These are phyloP conservation scores for Pinus tabuliformis DNA, from an alignment of 75 land plant species.

Conservation along the genomic window DNA sequence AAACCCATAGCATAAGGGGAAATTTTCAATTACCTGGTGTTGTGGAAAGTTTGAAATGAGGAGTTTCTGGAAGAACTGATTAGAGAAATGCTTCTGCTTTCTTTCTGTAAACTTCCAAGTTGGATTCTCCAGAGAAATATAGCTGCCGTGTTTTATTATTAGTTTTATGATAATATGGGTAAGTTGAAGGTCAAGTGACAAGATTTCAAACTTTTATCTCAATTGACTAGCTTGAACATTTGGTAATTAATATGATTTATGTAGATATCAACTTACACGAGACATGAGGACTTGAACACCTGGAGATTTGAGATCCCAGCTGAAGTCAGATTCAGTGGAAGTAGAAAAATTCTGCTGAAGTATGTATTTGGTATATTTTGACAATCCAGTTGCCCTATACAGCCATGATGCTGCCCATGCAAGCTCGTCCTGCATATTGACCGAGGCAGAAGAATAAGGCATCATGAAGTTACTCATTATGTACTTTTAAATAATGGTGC, in stretches of 20 bases:
- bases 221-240: too few relatives aligned
- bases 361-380: conserved; percentile 39
- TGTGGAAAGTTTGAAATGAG: conserved; percentile 28
- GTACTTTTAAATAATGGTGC: neutral
- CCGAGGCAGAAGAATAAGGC: neutral
- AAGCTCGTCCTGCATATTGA: conserved; percentile 85
- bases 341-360: conserved; percentile 29
- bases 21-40: conserved; percentile 64
- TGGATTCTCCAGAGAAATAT: conserved; percentile 49
- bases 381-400: conserved; percentile 46
- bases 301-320: conserved; percentile 77
- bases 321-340: conserved; percentile 49
- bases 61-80: conserved; percentile 69
- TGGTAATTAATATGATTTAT: neutral
- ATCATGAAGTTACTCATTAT: neutral
- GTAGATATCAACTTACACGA: conserved; percentile 18
- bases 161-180: too few relatives aligned
- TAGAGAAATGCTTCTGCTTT: conserved; percentile 78
- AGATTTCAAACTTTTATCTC: too few relatives aligned
- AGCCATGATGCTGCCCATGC: conserved; percentile 92
- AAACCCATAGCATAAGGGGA: too few relatives aligned
- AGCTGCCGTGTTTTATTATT: conserved; percentile 31
- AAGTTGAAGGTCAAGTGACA: too few relatives aligned
- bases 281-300: conserved; percentile 65
- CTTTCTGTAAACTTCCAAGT: conserved; percentile 31